Evolutionary conservation across 2,329 filamentous ascomycete species (phyloP), one percentile per base, ranked within the genome.

Genomic region (Colletotrichum zoysiae): DNA sequence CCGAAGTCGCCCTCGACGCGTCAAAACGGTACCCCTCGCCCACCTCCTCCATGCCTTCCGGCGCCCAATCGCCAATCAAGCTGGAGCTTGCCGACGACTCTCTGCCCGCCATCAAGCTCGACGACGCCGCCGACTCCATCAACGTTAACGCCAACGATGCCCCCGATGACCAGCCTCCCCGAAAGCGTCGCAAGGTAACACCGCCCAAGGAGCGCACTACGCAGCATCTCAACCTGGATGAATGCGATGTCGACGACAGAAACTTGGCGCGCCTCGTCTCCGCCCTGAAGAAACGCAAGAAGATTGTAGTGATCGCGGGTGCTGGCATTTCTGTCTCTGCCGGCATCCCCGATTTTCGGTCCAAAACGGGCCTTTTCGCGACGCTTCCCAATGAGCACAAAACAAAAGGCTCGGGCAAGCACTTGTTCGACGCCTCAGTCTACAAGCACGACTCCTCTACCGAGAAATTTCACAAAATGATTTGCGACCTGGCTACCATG

Each of bases 241-340:
- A 79, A 26, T 80, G 82, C 61, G 80, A 83, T 51, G 81, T 85
- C 62, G 85, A 88, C 55, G 76, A 74, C 48, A 89, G 95, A 73
- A 74, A 74, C 20, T 84, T 97, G 50, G 88, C 93, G 73, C 88
- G 91, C 67, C 85, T 99, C 40, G 84, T 95, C 56, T 89, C 91
- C 55, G 91, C 91, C 33, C 82, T 99, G 67, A 92, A 92, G 78
- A 95, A 93, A 79, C 96, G 96, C 86, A 93, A 95, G 84, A 98
- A 97, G 85, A 97, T 99, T 79, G 94, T 99, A 44, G 94, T 98
- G 63, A 93, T 99, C 80, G 96, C 95, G 58, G 96, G 96, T 70
- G 96, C 96, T 74, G 96, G 96, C 74, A 99, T 99, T 77, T 98
- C 96, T 50, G 96, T 98, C 63, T 95, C 95, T 65, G 95, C 96